Percentiles rank a stretch among this genome's conserved stretches.
Evolutionary conservation across 179 eudicot species (phyloP).

Genomic region (Dionaea muscipula): DNA sequence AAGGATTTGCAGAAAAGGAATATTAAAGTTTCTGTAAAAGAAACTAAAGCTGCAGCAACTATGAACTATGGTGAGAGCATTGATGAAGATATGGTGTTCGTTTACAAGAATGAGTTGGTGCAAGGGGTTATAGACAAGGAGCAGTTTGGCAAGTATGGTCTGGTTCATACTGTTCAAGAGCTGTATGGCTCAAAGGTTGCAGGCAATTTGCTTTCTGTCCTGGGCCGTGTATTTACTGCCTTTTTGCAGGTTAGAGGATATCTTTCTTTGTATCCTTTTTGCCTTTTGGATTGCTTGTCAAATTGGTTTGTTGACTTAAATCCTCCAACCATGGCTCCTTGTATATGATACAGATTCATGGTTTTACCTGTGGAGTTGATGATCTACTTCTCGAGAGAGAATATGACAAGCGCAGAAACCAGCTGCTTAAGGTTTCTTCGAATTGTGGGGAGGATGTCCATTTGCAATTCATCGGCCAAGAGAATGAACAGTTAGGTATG

Average conservation of each 20-base stretch:
- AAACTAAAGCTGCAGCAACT: neutral
- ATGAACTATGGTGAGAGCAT: conserved; percentile 22
- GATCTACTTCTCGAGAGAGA: conserved; percentile 65
- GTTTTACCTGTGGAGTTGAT: conserved; percentile 97
- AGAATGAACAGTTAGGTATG: conserved; percentile 48
- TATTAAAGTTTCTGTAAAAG: conserved; percentile 8
- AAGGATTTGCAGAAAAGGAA: conserved; percentile 8
- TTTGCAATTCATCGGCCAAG: conserved; percentile 25
- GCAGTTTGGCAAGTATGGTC: conserved; percentile 95
- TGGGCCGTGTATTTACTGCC: conserved; percentile 72
- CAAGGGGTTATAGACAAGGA: conserved; percentile 98
- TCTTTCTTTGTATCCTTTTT: neutral
- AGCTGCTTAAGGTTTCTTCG: conserved; percentile 49
- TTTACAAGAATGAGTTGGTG: conserved; percentile 80
- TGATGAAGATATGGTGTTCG: conserved; percentile 61
- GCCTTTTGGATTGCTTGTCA: neutral
- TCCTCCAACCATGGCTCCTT: conserved; percentile 1
- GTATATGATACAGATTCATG: conserved; percentile 44
- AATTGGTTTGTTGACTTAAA: neutral
- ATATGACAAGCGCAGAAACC: conserved; percentile 46
- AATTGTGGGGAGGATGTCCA: conserved; percentile 84
- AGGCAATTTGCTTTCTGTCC: conserved; percentile 76
- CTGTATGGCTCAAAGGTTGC: conserved; percentile 77
- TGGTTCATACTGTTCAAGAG: conserved; percentile 96
- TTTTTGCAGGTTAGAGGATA: conserved; percentile 54